Evolutionary conservation across 257 asterid genomes (phyloP).

Genomic region (Solanum infundibuliforme): DNA sequence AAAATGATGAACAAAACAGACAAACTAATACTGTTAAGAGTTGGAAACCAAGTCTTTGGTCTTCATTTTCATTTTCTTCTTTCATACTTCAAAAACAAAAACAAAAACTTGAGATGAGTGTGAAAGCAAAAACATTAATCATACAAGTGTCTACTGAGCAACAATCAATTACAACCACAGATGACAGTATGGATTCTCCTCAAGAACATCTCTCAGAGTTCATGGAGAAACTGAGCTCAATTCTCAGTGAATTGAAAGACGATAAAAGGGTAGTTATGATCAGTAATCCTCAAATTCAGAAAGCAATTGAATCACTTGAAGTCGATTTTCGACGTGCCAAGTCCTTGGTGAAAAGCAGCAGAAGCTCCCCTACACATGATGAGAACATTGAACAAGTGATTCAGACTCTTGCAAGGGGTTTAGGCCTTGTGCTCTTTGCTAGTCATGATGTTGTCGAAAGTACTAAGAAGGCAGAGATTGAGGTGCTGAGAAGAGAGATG

Average conservation of each 20-base stretch:
- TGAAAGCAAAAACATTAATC: background rate
- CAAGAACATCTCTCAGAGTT: slow-evolving; percentile 50
- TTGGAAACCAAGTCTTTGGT: slow-evolving; percentile 22
- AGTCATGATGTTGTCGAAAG: slow-evolving; percentile 41
- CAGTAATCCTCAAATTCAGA: slow-evolving; percentile 32
- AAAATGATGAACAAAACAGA: background rate
- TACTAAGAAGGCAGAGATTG: slow-evolving; percentile 40
- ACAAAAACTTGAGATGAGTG: background rate
- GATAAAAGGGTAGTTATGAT: slow-evolving; percentile 7
- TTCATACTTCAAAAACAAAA: background rate
- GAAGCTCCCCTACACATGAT: slow-evolving; percentile 51
- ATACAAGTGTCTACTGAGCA: slow-evolving; percentile 3
- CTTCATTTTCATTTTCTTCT: slow-evolving; percentile 3
- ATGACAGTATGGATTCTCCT: slow-evolving; percentile 27
- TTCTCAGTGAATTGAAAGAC: slow-evolving; percentile 43
- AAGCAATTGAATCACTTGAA: slow-evolving; percentile 64
- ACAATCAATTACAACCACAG: background rate
- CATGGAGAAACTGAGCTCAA: slow-evolving; percentile 49
- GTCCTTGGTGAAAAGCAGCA: slow-evolving; percentile 14
- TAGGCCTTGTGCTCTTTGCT: slow-evolving; percentile 78
- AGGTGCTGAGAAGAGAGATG: slow-evolving; percentile 51
- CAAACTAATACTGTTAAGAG: slow-evolving; percentile 1
- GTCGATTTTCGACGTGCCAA: slow-evolving; percentile 41
- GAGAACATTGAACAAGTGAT: slow-evolving; percentile 17
- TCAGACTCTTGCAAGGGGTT: slow-evolving; percentile 54